Evolutionary conservation across 371 early-diverging fungal genomes (phyloP).

Genomic region (Apophysomyces trapeziformis): DNA sequence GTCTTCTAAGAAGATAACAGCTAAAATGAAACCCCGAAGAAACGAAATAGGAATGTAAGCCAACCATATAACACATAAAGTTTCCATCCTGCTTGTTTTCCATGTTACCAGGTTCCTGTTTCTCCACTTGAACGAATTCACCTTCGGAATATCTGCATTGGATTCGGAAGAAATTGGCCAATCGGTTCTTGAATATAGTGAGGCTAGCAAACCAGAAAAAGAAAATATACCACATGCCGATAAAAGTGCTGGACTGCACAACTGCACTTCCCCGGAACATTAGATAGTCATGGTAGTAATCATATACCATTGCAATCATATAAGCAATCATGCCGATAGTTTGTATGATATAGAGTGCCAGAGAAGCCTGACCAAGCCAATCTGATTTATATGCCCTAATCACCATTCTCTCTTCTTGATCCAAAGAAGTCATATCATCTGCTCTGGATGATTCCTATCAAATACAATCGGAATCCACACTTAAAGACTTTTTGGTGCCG

Average conservation of each 20-base stretch:
- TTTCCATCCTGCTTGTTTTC: conserved; percentile 40
- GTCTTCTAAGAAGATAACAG: conserved; percentile 50
- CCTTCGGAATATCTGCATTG: conserved; percentile 51
- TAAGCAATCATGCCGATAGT: conserved; percentile 30
- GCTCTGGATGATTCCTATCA: background rate
- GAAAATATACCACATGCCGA: conserved; percentile 65
- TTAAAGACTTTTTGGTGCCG: no score
- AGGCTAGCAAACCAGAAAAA: conserved; percentile 64
- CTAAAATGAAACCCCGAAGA: conserved; percentile 7
- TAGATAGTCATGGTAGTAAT: conserved; percentile 32
- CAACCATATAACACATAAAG: background rate
- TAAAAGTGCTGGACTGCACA: conserved; percentile 40
- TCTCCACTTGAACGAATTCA: conserved; percentile 65
- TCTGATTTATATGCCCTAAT: conserved; percentile 24
- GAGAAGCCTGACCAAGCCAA: conserved; percentile 8
- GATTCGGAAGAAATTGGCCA: conserved; percentile 67
- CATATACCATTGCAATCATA: conserved; percentile 36
- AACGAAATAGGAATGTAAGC: conserved; percentile 11
- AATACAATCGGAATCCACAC: no score
- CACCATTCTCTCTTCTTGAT: conserved; percentile 18
- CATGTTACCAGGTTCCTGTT: conserved; percentile 38
- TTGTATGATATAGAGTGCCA: conserved; percentile 15
- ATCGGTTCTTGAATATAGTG: conserved; percentile 41
- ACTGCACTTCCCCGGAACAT: conserved; percentile 32
- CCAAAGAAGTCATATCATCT: conserved; percentile 13